A percentile compares a stretch with the other conserved stretches of the same genome.
phyloP scores from a whole-genome alignment of 352 stramenopile genomes.

The Pythium guiyangense region DNA sequence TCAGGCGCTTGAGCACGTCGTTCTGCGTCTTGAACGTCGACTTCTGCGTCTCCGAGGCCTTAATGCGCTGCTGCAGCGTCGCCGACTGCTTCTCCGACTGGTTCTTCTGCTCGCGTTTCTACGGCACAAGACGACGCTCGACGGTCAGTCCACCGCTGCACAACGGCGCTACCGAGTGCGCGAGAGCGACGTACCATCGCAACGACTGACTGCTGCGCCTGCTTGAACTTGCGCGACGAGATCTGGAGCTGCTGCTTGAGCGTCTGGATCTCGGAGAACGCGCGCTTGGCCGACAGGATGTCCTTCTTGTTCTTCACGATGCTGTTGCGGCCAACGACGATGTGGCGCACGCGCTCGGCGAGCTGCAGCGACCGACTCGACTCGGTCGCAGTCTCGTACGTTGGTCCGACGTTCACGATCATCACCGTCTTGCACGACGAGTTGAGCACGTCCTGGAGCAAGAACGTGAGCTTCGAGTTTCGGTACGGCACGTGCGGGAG shows the following conservation, averaged over 20 bases:
- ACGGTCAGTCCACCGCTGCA: conserved; percentile 11
- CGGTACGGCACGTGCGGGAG: conserved; percentile 93
- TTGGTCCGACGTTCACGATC: conserved; percentile 90
- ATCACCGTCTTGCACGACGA: conserved; percentile 92
- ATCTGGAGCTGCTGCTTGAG: conserved; percentile 91
- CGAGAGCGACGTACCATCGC: conserved; percentile 74
- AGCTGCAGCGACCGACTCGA: conserved; percentile 87
- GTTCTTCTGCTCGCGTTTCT: conserved; percentile 91
- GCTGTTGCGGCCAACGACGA: conserved; percentile 73
- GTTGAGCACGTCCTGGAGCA: conserved; percentile 93
- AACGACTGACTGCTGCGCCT: conserved; percentile 90
- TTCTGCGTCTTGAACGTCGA: conserved; percentile 55
- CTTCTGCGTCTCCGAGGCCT: conserved; percentile 73
- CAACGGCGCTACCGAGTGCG: conserved; percentile 1
- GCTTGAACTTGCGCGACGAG: conserved; percentile 76
- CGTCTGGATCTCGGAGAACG: conserved; percentile 92
- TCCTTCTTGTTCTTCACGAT: conserved; percentile 86
- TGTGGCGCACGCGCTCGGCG: conserved; percentile 73
- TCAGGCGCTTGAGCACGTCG: conserved; percentile 57
- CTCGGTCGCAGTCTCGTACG: conserved; percentile 76
- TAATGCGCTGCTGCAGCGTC: conserved; percentile 72
- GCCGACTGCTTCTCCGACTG: conserved; percentile 88
- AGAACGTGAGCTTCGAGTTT: conserved; percentile 98
- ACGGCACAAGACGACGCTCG: conserved; percentile 20
- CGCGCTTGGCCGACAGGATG: conserved; percentile 89